Conservation (phyloP, 2,329 filamentous ascomycete genomes). For the Diplocarpon rosae region DNA sequence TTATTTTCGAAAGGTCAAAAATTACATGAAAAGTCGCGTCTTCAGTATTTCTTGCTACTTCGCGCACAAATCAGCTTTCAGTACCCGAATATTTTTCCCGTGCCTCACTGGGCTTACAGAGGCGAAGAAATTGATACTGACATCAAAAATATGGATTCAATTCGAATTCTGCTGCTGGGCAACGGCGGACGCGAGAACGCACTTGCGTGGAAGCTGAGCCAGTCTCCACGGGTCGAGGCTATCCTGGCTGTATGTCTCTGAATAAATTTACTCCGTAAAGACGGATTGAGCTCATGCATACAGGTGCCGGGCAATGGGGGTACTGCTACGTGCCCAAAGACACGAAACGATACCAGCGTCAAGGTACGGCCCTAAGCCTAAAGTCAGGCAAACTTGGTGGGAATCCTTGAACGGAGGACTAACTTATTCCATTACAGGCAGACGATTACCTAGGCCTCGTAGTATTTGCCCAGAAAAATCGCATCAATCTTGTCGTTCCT, state of each 20-base stretch:
- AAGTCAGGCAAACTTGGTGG: background rate
- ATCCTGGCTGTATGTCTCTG: slow-evolving; percentile 43
- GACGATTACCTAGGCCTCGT: slow-evolving; percentile 71
- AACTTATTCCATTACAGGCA: slow-evolving; percentile 27
- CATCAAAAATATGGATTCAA: slow-evolving; percentile 13
- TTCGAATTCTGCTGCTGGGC: slow-evolving; percentile 72
- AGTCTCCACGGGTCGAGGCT: slow-evolving; percentile 66
- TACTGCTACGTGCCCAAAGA: slow-evolving; percentile 59
- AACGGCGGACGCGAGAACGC: slow-evolving; percentile 93
- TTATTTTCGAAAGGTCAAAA: too few species aligned
- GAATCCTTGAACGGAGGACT: too few species aligned
- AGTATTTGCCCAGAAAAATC: slow-evolving; percentile 58
- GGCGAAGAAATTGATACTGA: too few species aligned
- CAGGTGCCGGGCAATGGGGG: slow-evolving; percentile 71
- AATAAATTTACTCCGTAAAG: too few species aligned
- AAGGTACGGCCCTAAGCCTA: slow-evolving; percentile 28
- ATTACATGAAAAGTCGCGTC: too few species aligned
- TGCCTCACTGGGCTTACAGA: too few species aligned
- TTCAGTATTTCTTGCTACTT: too few species aligned
- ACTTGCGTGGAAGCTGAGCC: slow-evolving; percentile 83
- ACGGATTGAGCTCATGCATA: too few species aligned
- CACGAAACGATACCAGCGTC: slow-evolving; percentile 55
- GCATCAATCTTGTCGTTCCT: slow-evolving; percentile 73
- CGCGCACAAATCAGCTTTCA: too few species aligned
- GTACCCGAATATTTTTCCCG: too few species aligned